A percentile compares a stretch with the other conserved stretches of the same genome.
Conservation (phyloP, 192 early-diverging fungal species). For the Geosiphon pyriformis region DNA sequence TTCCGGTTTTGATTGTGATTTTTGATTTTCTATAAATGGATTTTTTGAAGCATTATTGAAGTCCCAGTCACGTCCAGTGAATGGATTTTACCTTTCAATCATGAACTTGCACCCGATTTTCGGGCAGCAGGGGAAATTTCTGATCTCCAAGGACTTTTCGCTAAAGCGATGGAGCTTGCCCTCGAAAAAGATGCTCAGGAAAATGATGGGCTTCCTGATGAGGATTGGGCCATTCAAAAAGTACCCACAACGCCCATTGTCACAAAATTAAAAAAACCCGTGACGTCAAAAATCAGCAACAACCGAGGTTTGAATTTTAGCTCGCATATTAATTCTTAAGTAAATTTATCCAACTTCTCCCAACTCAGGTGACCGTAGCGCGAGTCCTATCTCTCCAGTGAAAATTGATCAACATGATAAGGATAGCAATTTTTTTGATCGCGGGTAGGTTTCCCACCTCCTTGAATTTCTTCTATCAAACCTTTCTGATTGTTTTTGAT, state of each 20-base stretch:
- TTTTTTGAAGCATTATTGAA: not conserved
- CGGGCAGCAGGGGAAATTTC: not conserved
- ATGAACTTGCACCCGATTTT: not conserved
- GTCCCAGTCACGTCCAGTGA: not conserved
- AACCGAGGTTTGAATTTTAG: not conserved
- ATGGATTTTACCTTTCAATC: not conserved
- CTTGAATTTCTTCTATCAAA: not conserved
- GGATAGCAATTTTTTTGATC: not conserved
- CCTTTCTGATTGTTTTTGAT: not conserved
- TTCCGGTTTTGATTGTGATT: not conserved
- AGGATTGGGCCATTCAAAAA: slow-evolving; percentile 8
- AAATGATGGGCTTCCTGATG: slow-evolving; percentile 11
- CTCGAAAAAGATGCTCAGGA: slow-evolving; percentile 4
- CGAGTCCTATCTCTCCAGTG: not conserved
- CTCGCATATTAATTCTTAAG: not conserved
- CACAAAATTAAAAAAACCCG: not conserved
- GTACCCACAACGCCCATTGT: not conserved
- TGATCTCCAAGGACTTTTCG: not conserved
- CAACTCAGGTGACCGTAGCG: not conserved
- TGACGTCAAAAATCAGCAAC: not conserved
- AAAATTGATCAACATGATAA: not conserved
- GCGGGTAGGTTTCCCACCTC: too few species aligned
- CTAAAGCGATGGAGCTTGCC: not conserved
- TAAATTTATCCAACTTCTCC: not conserved
- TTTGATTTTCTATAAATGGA: too few species aligned